phyloP scores from a whole-genome alignment of 73 alveolate genomes.

The Vitrella brassicaformis region DNA sequence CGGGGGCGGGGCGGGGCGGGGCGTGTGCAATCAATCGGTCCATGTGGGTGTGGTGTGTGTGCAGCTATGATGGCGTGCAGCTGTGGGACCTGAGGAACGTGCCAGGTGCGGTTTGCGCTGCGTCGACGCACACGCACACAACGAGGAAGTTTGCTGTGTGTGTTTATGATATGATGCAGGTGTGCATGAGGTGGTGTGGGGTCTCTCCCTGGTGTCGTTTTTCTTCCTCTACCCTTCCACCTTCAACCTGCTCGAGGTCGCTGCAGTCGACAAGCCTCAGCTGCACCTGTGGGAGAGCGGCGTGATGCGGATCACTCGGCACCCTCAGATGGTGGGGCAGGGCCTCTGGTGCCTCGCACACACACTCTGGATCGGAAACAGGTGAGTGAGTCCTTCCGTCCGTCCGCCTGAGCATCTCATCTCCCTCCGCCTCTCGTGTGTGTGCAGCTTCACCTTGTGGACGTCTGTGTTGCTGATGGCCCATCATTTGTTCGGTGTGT shows the following conservation, averaged over 20 bases:
- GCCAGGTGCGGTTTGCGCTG: too few species aligned
- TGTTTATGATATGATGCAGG: too few species aligned
- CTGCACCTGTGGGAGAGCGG: background rate
- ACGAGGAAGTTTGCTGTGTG: too few species aligned
- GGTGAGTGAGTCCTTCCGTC: too few species aligned
- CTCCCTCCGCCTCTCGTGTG: background rate
- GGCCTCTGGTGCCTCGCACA: background rate
- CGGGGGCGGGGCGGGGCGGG: too few species aligned
- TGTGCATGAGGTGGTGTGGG: background rate
- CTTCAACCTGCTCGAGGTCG: background rate
- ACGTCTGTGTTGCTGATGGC: background rate
- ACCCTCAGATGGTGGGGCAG: background rate
- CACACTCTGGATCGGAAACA: background rate
- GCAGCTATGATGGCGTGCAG: background rate
- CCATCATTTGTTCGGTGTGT: background rate
- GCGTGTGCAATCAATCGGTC: too few species aligned
- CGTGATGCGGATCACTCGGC: background rate
- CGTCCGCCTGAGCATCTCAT: background rate
- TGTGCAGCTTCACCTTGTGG: background rate
- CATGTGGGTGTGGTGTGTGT: too few species aligned
- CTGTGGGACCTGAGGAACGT: background rate
- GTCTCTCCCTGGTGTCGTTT: background rate
- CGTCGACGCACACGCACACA: too few species aligned
- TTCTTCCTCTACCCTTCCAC: background rate
- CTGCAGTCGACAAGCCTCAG: background rate